phyloP scores from a whole-genome alignment of 805 yeast species.

The Lachancea lanzarotensis region DNA sequence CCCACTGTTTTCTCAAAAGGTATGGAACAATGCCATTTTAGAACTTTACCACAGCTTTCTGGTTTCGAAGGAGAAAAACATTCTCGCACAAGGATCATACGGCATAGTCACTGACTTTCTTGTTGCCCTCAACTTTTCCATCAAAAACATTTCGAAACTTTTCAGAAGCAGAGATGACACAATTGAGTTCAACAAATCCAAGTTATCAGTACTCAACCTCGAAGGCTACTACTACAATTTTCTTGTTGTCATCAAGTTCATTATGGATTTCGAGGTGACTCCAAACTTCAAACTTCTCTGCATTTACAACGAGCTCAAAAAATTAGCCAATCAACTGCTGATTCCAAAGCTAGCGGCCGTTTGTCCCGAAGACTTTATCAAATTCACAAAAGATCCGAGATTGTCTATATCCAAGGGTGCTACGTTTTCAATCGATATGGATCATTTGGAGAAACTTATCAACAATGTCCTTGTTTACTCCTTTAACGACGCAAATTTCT shows the following conservation, averaged over 20 bases:
- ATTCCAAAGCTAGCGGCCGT: conserved; percentile 21
- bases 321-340: conserved; percentile 23
- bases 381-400: conserved; percentile 9
- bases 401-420: not conserved
- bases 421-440: conserved; percentile 15
- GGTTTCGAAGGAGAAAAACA: conserved; percentile 17
- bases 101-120: conserved; percentile 26
- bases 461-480: conserved; percentile 28
- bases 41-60: conserved; percentile 21
- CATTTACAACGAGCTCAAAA: conserved; percentile 28
- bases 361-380: conserved; percentile 21
- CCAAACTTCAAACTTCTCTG: conserved; percentile 31
- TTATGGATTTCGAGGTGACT: conserved; percentile 29
- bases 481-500: conserved; percentile 29
- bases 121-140: conserved; percentile 29
- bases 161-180: conserved; percentile 14
- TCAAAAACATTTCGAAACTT: conserved; percentile 26
- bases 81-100: conserved; percentile 26
- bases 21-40: conserved; percentile 20
- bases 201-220: conserved; percentile 25
- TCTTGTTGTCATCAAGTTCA: conserved; percentile 25
- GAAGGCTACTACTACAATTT: conserved; percentile 30
- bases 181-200: conserved; percentile 17
- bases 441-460: conserved; percentile 24
- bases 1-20: conserved; percentile 19